Evolutionary conservation across 805 yeast genomes (phyloP).

Genomic region (Lipomyces starkeyi): DNA sequence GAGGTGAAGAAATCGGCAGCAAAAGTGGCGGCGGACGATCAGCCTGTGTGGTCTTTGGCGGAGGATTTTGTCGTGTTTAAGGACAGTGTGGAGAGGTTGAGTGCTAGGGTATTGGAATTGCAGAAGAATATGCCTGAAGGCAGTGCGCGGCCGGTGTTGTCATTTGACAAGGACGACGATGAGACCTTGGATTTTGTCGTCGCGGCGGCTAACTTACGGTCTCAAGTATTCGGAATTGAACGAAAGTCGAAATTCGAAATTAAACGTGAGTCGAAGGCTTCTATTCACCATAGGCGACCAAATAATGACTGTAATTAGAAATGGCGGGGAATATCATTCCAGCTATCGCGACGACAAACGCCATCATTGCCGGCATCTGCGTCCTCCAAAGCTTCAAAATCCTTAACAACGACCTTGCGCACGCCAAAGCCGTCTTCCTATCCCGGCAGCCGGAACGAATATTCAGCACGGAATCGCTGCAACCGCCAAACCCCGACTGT

Average conservation of each 20-base stretch:
- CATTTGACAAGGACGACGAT: constrained; percentile 92
- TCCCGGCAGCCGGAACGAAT: constrained; percentile 65
- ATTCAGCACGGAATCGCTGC: constrained; percentile 66
- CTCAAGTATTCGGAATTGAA: constrained; percentile 71
- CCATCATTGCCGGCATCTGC: constrained; percentile 89
- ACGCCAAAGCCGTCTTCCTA: constrained; percentile 53
- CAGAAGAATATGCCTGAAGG: constrained; percentile 21
- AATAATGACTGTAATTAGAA: constrained; percentile 23
- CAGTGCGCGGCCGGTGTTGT: constrained; percentile 34
- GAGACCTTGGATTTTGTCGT: constrained; percentile 89
- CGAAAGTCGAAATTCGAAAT: constrained; percentile 79
- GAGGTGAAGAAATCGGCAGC: constrained; percentile 31
- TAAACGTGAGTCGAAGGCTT: constrained; percentile 54
- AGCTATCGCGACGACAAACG: constrained; percentile 97
- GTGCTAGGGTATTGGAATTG: constrained; percentile 51
- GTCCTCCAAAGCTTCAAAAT: constrained; percentile 72
- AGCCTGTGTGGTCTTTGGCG: constrained; percentile 61
- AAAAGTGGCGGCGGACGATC: constrained; percentile 48
- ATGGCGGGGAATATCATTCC: constrained; percentile 98
- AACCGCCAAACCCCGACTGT: constrained; percentile 72
- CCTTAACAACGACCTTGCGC: constrained; percentile 44
- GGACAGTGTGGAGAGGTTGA: constrained; percentile 56
- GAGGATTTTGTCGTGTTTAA: constrained; percentile 69
- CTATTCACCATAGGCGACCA: background rate
- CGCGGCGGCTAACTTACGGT: constrained; percentile 81